phyloP scores from a whole-genome alignment of 225 moss, liverwort and hornwort species.

The Pleurozium schreberi region DNA sequence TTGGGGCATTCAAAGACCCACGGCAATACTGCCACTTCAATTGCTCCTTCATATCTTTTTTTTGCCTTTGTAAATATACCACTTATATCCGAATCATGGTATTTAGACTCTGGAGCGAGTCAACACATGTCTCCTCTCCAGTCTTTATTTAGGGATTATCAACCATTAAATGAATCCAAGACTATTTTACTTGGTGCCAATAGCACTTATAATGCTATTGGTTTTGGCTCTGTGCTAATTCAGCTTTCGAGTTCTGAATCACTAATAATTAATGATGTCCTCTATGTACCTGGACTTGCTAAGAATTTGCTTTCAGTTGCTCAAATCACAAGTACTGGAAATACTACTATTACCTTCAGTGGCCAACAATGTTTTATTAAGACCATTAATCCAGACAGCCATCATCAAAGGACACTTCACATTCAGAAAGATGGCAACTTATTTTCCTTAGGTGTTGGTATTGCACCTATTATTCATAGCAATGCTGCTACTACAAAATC shows the following conservation, averaged over 20 bases:
- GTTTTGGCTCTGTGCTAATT: not conserved
- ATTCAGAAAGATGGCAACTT: not conserved
- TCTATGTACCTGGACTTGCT: not conserved
- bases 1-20: too few species aligned
- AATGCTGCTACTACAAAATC: not conserved
- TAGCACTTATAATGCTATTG: not conserved
- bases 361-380: not conserved
- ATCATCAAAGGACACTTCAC: not conserved
- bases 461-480: not conserved
- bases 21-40: too few species aligned
- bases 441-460: not conserved
- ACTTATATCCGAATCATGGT: not conserved
- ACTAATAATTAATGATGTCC: not conserved
- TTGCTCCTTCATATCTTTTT: too few species aligned
- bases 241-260: not conserved
- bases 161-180: not conserved
- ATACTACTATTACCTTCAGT: not conserved
- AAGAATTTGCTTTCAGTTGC: not conserved
- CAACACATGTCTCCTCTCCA: not conserved
- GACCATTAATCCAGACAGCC: not conserved
- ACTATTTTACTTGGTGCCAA: not conserved
- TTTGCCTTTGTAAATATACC: too few species aligned
- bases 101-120: not conserved
- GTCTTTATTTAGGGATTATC: not conserved
- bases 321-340: not conserved